These are phyloP conservation scores for Pestalotiopsis sp. DNA, from an alignment of 2,329 filamentous ascomycete genomes.

Conservation along the genomic window DNA sequence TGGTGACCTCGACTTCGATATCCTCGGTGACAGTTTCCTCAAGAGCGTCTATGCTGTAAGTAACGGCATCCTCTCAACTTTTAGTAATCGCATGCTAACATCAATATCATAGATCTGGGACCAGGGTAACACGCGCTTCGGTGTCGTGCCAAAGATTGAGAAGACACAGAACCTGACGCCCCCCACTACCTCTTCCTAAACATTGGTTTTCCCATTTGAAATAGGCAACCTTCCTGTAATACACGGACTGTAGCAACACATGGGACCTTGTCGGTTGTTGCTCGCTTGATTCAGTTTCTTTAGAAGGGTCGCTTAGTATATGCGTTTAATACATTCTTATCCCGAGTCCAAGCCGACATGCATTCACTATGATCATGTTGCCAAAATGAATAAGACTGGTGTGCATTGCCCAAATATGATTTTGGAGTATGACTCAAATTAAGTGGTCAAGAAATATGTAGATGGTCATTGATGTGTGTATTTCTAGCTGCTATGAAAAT, in stretches of 20 bases:
- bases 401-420: too few species aligned
- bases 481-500: not conserved
- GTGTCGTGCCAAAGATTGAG: conserved; percentile 58
- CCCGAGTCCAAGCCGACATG: too few species aligned
- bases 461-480: conserved; percentile 25
- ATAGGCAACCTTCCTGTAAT: not conserved
- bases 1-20: conserved; percentile 61
- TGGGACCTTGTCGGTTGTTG: not conserved
- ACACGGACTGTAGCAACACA: not conserved
- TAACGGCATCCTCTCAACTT: conserved; percentile 15
- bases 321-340: not conserved
- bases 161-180: conserved; percentile 33
- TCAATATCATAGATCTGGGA: conserved; percentile 59
- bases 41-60: conserved; percentile 67
- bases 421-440: too few species aligned
- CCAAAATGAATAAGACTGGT: too few species aligned
- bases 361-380: too few species aligned
- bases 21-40: conserved; percentile 66
- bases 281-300: not conserved
- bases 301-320: not conserved
- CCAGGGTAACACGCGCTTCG: conserved; percentile 61
- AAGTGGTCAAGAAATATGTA: conserved; percentile 49
- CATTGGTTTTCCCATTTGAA: not conserved
- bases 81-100: conserved; percentile 13
- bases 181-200: conserved; percentile 13